phyloP scores from a whole-genome alignment of 176 grass and related monocot genomes.

The Ananas comosus region DNA sequence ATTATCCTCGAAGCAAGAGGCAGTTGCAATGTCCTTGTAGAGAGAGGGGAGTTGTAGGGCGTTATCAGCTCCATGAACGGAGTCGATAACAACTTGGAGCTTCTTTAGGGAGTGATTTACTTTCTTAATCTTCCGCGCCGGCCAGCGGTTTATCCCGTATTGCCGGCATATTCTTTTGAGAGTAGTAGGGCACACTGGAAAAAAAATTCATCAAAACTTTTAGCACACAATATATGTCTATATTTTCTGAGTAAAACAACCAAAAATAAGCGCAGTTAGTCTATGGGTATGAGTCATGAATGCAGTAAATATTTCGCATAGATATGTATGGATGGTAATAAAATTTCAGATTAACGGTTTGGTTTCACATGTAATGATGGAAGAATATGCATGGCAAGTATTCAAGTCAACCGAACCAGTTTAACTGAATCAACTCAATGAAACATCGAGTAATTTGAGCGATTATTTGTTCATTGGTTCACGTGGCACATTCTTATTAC shows the following conservation, averaged over 20 bases:
- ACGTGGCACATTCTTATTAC: too few species aligned
- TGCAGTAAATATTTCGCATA: too few species aligned
- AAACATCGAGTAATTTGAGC: too few species aligned
- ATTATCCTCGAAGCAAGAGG: slow-evolving; percentile 48
- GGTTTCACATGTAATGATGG: too few species aligned
- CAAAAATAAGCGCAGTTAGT: neutral
- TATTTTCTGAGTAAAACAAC: neutral
- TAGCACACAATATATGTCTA: neutral
- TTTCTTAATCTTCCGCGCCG: slow-evolving; percentile 93
- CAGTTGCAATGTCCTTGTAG: slow-evolving; percentile 68
- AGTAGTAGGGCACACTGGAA: slow-evolving; percentile 86
- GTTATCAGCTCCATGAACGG: slow-evolving; percentile 80
- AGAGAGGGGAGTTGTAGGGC: slow-evolving; percentile 61
- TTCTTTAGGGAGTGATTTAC: slow-evolving; percentile 91
- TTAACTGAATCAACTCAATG: too few species aligned
- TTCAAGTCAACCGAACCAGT: too few species aligned
- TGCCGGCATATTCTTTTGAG: slow-evolving; percentile 99
- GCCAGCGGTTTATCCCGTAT: slow-evolving; percentile 91
- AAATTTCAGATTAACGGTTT: too few species aligned
- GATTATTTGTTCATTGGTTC: too few species aligned
- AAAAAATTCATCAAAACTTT: slow-evolving; percentile 4
- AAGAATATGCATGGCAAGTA: too few species aligned
- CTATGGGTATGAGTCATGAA: neutral
- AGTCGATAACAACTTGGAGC: slow-evolving; percentile 82
- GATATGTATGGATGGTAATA: too few species aligned